phyloP scores from a whole-genome alignment of 306 rosid genomes.

The Canavalia gladiata region DNA sequence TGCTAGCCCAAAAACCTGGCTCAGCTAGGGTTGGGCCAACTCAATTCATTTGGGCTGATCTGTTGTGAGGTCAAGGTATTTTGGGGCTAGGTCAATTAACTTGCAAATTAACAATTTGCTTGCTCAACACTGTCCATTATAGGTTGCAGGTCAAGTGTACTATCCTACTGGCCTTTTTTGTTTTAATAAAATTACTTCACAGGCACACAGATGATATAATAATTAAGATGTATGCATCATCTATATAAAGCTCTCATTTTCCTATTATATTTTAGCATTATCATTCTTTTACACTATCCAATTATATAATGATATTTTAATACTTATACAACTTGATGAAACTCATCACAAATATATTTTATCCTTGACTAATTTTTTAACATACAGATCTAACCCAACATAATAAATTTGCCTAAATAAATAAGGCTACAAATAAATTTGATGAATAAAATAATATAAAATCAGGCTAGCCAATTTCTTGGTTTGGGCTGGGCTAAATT shows the following conservation, averaged over 20 bases:
- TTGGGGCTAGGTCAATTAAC: no score
- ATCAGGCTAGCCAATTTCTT: background rate
- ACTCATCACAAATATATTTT: no score
- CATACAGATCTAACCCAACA: background rate
- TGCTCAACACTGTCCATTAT: no score
- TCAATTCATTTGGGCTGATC: no score
- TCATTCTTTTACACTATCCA: background rate
- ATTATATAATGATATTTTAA: background rate
- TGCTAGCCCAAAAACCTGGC: background rate
- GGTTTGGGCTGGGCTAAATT: background rate
- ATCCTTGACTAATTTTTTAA: background rate
- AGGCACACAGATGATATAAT: no score
- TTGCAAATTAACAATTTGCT: no score
- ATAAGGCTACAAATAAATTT: background rate
- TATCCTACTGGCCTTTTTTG: no score
- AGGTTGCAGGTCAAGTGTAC: no score
- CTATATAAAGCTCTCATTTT: background rate
- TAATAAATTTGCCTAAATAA: background rate
- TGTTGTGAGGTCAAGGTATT: no score
- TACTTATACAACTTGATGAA: background rate
- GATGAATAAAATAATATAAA: background rate
- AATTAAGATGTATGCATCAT: no score
- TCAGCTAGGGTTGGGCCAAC: no score
- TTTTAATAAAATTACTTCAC: no score
- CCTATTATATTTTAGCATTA: background rate